These are phyloP conservation scores for Lactarius trivialis DNA, from an alignment of 768 basidiomycete species.

Conservation along the genomic window DNA sequence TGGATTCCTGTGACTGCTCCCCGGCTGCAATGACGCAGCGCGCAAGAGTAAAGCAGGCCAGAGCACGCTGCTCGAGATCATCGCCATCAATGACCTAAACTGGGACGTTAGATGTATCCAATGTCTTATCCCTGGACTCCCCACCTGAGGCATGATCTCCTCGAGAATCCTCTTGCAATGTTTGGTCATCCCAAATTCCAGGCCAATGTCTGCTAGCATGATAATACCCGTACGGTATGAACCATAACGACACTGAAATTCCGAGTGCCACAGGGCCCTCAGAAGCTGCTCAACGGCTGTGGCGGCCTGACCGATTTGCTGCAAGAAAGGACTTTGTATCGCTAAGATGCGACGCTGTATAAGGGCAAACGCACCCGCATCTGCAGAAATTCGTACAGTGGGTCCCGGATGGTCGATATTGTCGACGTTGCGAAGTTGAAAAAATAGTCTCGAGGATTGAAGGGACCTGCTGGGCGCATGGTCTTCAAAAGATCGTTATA, in stretches of 20 bases:
- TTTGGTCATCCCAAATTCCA: conserved; percentile 72
- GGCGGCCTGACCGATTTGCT: conserved; percentile 63
- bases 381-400: conserved; percentile 39
- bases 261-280: conserved; percentile 70
- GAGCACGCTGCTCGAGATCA: conserved; percentile 70
- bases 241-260: conserved; percentile 64
- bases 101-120: not conserved
- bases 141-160: conserved; percentile 77
- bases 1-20: conserved; percentile 31
- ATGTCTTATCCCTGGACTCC: conserved; percentile 9
- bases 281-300: conserved; percentile 60
- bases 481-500: conserved; percentile 61
- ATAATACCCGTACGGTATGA: conserved; percentile 64
- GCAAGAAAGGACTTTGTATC: conserved; percentile 6
- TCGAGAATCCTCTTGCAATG: conserved; percentile 59
- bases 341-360: not conserved
- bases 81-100: conserved; percentile 59
- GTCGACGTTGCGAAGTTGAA: conserved; percentile 34
- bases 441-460: conserved; percentile 51
- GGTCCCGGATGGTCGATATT: conserved; percentile 36
- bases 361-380: conserved; percentile 31
- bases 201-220: conserved; percentile 68
- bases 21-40: conserved; percentile 65
- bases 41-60: conserved; percentile 66
- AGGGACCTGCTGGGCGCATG: conserved; percentile 49